Evolutionary conservation across 805 yeast genomes (phyloP).

Genomic region (Komagataella mondaviorum): DNA sequence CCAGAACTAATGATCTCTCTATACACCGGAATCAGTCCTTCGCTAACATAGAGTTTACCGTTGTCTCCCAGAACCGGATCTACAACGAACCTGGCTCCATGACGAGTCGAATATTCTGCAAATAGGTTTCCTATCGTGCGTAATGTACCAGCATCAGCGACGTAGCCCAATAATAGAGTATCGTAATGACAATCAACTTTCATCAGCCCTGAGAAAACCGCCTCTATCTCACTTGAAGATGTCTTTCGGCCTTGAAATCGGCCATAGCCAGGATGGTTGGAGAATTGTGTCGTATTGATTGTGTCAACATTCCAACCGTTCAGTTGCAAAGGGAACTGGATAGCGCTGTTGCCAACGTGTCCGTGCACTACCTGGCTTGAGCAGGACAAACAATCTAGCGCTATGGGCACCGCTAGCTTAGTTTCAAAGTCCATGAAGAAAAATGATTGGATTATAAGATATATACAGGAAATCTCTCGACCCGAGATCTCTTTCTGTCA

Average conservation of each 20-base stretch:
- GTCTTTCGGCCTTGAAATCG: slow-evolving; percentile 44
- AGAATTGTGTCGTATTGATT: slow-evolving; percentile 75
- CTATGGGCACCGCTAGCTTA: background rate
- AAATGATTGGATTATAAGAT: background rate
- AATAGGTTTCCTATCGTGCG: slow-evolving; percentile 31
- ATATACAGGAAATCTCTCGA: background rate
- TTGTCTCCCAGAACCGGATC: slow-evolving; percentile 94
- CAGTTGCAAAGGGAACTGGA: slow-evolving; percentile 78
- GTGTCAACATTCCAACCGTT: slow-evolving; percentile 90
- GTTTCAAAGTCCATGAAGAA: background rate
- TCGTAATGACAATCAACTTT: slow-evolving; percentile 39
- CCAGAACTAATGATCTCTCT: slow-evolving; percentile 28
- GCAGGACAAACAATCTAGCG: slow-evolving; percentile 31
- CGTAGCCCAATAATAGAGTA: slow-evolving; percentile 68
- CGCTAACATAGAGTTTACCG: slow-evolving; percentile 65
- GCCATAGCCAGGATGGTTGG: slow-evolving; percentile 89
- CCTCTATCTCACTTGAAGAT: slow-evolving; percentile 28
- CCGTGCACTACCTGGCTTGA: slow-evolving; percentile 95
- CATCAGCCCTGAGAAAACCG: slow-evolving; percentile 41
- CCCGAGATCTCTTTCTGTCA: background rate
- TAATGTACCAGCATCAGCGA: slow-evolving; percentile 49
- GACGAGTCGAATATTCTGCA: slow-evolving; percentile 13
- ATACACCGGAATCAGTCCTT: slow-evolving; percentile 38
- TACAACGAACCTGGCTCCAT: slow-evolving; percentile 38
- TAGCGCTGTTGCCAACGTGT: slow-evolving; percentile 86